Conservation (phyloP, 192 early-diverging fungal species). For the Coemansia sp. region DNA sequence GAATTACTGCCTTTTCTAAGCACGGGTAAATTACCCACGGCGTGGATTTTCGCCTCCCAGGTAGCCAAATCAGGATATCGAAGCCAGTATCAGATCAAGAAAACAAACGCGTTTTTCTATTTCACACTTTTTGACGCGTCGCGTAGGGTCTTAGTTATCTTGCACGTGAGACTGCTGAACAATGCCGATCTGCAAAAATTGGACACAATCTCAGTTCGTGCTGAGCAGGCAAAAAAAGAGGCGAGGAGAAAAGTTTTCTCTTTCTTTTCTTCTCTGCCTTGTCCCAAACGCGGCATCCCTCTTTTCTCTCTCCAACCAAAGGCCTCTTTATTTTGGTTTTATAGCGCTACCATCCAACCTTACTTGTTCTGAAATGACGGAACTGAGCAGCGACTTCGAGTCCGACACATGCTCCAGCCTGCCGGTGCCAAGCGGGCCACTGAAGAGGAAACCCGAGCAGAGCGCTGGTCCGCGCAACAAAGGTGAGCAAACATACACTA, state of each 20-base stretch:
- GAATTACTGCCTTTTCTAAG: neutral
- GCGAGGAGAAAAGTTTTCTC: too few species aligned
- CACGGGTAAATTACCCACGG: neutral
- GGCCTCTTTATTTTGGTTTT: too few species aligned
- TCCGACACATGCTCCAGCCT: neutral
- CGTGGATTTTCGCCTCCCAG: too few species aligned
- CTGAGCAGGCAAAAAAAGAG: too few species aligned
- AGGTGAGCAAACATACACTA: slow-evolving; percentile 10
- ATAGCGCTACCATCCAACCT: too few species aligned
- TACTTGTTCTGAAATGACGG: neutral
- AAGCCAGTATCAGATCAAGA: neutral
- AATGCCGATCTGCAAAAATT: too few species aligned
- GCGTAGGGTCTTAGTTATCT: neutral
- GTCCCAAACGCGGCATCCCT: too few species aligned
- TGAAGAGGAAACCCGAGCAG: slow-evolving; percentile 14
- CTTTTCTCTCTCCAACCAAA: too few species aligned
- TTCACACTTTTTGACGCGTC: neutral
- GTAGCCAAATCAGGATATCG: too few species aligned
- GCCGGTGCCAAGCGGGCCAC: neutral
- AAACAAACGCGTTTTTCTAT: neutral
- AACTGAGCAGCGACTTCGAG: slow-evolving; percentile 27
- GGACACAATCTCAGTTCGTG: too few species aligned
- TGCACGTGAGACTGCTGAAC: too few species aligned
- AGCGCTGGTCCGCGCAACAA: slow-evolving; percentile 19
- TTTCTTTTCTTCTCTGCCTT: too few species aligned